These are phyloP conservation scores for Myotisia sp. DNA, from an alignment of 2,329 filamentous ascomycete species.

Conservation along the genomic window DNA sequence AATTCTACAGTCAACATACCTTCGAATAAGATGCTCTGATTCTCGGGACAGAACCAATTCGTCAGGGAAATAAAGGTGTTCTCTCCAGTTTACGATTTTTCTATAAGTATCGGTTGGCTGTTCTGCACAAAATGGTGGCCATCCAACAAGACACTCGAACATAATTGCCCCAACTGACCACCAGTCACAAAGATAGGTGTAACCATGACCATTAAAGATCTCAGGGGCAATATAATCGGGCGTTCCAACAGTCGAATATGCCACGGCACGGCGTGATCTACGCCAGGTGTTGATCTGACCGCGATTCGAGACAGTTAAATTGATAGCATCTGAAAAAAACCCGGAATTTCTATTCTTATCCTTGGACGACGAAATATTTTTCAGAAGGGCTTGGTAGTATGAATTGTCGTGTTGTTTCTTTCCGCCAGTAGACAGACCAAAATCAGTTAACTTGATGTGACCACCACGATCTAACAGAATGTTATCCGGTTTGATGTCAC, in stretches of 20 bases:
- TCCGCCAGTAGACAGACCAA: slow-evolving; percentile 93
- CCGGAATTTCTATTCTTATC: slow-evolving; percentile 80
- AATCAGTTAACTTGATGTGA: slow-evolving; percentile 96
- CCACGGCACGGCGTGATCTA: slow-evolving; percentile 86
- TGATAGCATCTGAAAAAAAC: slow-evolving; percentile 84
- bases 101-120: slow-evolving; percentile 95
- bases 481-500: slow-evolving; percentile 98
- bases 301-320: slow-evolving; percentile 93
- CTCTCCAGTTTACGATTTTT: slow-evolving; percentile 97
- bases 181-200: slow-evolving; percentile 96
- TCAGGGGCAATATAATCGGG: slow-evolving; percentile 98
- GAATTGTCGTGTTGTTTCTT: slow-evolving; percentile 96
- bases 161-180: slow-evolving; percentile 98
- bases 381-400: slow-evolving; percentile 93
- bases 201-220: slow-evolving; percentile 92
- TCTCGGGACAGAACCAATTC: slow-evolving; percentile 80
- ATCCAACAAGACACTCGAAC: slow-evolving; percentile 97
- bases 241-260: slow-evolving; percentile 94
- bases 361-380: slow-evolving; percentile 54
- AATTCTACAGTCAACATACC: slow-evolving; percentile 40
- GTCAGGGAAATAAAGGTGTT: slow-evolving; percentile 90
- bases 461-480: slow-evolving; percentile 89
- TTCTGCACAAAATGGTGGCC: slow-evolving; percentile 97
- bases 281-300: slow-evolving; percentile 98
- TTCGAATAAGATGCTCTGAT: slow-evolving; percentile 82